Conservation (phyloP, 805 yeast species). For the Ascoidea asiatica region DNA sequence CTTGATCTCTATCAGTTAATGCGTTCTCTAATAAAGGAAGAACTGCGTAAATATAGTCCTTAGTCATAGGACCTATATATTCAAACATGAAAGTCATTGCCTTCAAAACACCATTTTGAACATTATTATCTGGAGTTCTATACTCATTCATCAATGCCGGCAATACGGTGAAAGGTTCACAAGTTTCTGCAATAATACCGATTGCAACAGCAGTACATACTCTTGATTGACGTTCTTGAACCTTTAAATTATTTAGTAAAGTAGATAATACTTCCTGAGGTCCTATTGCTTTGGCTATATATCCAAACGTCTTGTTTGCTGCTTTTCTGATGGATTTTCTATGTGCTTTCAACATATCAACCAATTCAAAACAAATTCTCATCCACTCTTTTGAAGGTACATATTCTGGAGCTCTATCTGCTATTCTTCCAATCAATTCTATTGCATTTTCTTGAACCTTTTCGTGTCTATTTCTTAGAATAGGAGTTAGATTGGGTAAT, state of each 20-base stretch:
- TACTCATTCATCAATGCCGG: constrained; percentile 96
- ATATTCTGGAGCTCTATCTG: constrained; percentile 64
- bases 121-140: constrained; percentile 80
- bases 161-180: constrained; percentile 83
- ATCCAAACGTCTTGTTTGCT: constrained; percentile 86
- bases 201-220: constrained; percentile 97
- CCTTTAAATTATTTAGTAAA: constrained; percentile 68
- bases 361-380: constrained; percentile 81
- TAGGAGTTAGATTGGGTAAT: constrained; percentile 82
- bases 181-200: constrained; percentile 89
- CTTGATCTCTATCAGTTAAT: constrained; percentile 76
- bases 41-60: constrained; percentile 71
- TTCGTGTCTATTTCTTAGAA: constrained; percentile 77
- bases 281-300: constrained; percentile 83
- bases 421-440: constrained; percentile 68
- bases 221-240: constrained; percentile 91
- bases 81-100: constrained; percentile 87
- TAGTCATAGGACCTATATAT: constrained; percentile 69
- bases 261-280: constrained; percentile 90
- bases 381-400: constrained; percentile 95
- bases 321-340: constrained; percentile 65
- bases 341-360: constrained; percentile 79
- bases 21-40: constrained; percentile 81
- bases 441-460: constrained; percentile 81
- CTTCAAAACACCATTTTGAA: constrained; percentile 90